phyloP scores from a whole-genome alignment of 768 basidiomycete species.

The Pleurotus pulmonarius region DNA sequence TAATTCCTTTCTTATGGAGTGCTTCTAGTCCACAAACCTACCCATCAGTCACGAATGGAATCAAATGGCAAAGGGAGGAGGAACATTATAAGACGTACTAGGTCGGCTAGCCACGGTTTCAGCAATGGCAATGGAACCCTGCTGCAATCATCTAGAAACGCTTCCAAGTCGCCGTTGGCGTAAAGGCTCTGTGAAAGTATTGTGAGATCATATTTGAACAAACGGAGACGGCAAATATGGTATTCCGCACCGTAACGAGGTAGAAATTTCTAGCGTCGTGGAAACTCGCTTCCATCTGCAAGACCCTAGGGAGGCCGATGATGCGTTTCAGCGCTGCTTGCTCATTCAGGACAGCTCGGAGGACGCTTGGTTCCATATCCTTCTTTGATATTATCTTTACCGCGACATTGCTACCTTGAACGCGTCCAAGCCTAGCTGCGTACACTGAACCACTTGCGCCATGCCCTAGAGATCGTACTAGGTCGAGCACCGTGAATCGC shows the following conservation, averaged over 20 bases:
- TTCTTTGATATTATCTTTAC: not conserved
- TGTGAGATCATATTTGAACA: not conserved
- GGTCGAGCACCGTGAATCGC: not conserved
- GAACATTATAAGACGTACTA: not conserved
- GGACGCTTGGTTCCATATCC: not conserved
- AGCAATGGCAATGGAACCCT: slow-evolving; percentile 1
- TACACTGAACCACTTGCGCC: not conserved
- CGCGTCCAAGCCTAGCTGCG: not conserved
- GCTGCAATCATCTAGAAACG: not conserved
- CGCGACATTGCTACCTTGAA: not conserved
- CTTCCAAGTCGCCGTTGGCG: slow-evolving; percentile 13
- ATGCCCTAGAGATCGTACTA: not conserved
- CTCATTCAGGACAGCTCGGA: slow-evolving; percentile 8
- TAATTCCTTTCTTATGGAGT: slow-evolving; percentile 68
- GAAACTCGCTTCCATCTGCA: slow-evolving; percentile 13
- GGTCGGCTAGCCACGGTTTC: not conserved
- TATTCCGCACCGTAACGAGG: slow-evolving; percentile 13
- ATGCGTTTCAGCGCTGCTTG: slow-evolving; percentile 10
- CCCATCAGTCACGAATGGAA: not conserved
- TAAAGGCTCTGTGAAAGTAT: slow-evolving; percentile 10
- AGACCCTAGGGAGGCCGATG: slow-evolving; percentile 9
- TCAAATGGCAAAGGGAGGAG: not conserved
- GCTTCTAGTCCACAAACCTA: slow-evolving; percentile 44
- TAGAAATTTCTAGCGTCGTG: slow-evolving; percentile 13
- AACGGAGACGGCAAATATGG: not conserved